These are phyloP conservation scores for Didymella exigua DNA, from an alignment of 2,329 filamentous ascomycete species.

Conservation along the genomic window DNA sequence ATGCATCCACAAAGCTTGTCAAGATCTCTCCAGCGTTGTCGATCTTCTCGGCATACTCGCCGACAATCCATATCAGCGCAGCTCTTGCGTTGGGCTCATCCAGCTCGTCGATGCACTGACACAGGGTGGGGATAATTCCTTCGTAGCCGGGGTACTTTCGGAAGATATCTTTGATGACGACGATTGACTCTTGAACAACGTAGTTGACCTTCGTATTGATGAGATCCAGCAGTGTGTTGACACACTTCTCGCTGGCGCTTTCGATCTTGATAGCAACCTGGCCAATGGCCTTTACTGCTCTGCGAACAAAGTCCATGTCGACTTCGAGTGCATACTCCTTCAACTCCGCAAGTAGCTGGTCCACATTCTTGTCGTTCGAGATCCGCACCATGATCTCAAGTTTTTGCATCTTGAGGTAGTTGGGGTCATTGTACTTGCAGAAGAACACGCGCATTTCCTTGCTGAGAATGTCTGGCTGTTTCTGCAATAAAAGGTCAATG, in stretches of 20 bases:
- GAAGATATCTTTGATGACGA: constrained; percentile 99
- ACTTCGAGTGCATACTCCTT: constrained; percentile 98
- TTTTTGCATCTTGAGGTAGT: constrained; percentile 96
- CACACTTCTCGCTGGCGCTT: constrained; percentile 90
- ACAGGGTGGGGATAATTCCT: constrained; percentile 94
- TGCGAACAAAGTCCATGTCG: constrained; percentile 97
- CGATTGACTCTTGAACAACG: constrained; percentile 95
- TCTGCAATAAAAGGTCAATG: constrained; percentile 93
- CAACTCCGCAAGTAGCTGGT: constrained; percentile 89
- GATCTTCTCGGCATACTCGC: constrained; percentile 99
- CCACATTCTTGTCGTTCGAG: constrained; percentile 95
- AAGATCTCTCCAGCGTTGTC: constrained; percentile 97
- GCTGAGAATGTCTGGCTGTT: constrained; percentile 93
- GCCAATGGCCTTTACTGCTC: constrained; percentile 93
- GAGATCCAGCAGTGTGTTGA: constrained; percentile 88
- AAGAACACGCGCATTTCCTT: constrained; percentile 99
- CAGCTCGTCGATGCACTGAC: constrained; percentile 94
- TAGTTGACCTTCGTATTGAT: constrained; percentile 99
- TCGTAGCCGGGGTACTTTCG: constrained; percentile 97
- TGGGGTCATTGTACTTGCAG: constrained; percentile 99
- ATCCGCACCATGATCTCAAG: constrained; percentile 99
- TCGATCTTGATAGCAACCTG: constrained; percentile 99
- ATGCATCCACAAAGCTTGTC: constrained; percentile 86
- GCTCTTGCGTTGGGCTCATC: constrained; percentile 92
- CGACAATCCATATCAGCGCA: constrained; percentile 97